Conservation (phyloP, 306 rosid species). For the Biancaea sappan region DNA sequence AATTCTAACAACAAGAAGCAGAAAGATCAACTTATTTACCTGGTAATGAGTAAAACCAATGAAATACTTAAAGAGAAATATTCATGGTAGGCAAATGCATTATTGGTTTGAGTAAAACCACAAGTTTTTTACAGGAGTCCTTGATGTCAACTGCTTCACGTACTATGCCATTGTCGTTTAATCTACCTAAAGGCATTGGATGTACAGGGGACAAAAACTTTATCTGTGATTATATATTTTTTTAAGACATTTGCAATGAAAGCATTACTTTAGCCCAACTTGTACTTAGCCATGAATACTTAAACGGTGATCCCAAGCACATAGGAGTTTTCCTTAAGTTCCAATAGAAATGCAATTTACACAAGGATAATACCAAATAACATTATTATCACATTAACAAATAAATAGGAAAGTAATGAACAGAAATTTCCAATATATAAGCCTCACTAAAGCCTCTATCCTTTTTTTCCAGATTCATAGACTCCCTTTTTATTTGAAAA, state of each 20-base stretch:
- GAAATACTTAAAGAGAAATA: not conserved
- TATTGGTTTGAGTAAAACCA: slow-evolving; percentile 22
- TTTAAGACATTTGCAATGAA: not conserved
- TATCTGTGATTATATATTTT: not conserved
- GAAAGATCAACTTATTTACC: slow-evolving; percentile 18
- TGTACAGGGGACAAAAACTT: not conserved
- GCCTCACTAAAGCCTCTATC: not conserved
- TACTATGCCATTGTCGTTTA: not conserved
- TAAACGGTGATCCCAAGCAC: slow-evolving; percentile 8
- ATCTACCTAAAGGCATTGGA: slow-evolving; percentile 5
- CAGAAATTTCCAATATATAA: slow-evolving; percentile 11
- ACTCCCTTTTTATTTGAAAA: too few species aligned
- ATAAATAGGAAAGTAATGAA: not conserved
- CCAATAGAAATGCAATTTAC: slow-evolving; percentile 14
- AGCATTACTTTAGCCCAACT: slow-evolving; percentile 6
- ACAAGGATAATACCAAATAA: slow-evolving; percentile 6
- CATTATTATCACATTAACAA: slow-evolving; percentile 25
- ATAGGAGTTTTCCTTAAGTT: slow-evolving; percentile 11
- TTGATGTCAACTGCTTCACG: slow-evolving; percentile 12
- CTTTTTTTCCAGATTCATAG: slow-evolving; percentile 22
- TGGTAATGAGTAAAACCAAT: not conserved
- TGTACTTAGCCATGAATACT: slow-evolving; percentile 21
- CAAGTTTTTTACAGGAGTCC: not conserved
- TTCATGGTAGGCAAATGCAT: not conserved
- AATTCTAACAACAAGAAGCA: not conserved